Evolutionary conservation across 169 alveolate genomes (phyloP).

Genomic region (Miamiensis avidus): DNA sequence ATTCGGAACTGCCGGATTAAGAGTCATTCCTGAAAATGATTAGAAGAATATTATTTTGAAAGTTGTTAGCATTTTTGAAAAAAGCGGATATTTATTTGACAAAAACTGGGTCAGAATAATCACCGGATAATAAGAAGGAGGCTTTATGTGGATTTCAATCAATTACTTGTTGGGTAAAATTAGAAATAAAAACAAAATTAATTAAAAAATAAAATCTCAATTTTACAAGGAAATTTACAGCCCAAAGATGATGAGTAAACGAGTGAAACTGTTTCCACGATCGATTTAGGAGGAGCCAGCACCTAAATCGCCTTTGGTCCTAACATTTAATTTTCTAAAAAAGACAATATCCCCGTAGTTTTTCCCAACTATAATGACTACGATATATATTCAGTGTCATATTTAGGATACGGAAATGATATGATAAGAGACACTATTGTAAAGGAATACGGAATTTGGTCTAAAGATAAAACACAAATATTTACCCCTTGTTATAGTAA

Average conservation of each 20-base stretch:
- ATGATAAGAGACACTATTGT: slow-evolving; percentile 21
- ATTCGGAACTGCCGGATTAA: slow-evolving; percentile 48
- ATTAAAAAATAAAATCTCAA: not conserved
- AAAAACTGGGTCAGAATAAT: slow-evolving; percentile 32
- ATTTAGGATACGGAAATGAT: slow-evolving; percentile 47
- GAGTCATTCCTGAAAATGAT: slow-evolving; percentile 4
- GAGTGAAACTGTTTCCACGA: slow-evolving; percentile 3
- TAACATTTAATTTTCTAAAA: not conserved
- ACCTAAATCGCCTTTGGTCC: slow-evolving; percentile 40
- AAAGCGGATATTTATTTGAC: not conserved
- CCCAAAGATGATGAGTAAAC: not conserved
- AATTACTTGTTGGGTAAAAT: slow-evolving; percentile 22
- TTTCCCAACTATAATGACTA: slow-evolving; percentile 26
- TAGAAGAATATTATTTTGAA: slow-evolving; percentile 15
- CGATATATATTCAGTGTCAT: slow-evolving; percentile 27
- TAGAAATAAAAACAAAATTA: too few species aligned
- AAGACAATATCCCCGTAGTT: not conserved
- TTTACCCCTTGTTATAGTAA: not conserved
- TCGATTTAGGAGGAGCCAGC: slow-evolving; percentile 50
- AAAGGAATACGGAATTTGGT: not conserved
- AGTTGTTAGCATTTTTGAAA: not conserved
- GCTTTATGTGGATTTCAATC: slow-evolving; percentile 37
- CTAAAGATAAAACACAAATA: not conserved
- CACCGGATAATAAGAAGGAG: slow-evolving; percentile 46
- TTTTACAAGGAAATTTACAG: too few species aligned